Base-by-base conservation (phyloP, 768 basidiomycete species). In the Pulveroboletus sp. region DNA sequence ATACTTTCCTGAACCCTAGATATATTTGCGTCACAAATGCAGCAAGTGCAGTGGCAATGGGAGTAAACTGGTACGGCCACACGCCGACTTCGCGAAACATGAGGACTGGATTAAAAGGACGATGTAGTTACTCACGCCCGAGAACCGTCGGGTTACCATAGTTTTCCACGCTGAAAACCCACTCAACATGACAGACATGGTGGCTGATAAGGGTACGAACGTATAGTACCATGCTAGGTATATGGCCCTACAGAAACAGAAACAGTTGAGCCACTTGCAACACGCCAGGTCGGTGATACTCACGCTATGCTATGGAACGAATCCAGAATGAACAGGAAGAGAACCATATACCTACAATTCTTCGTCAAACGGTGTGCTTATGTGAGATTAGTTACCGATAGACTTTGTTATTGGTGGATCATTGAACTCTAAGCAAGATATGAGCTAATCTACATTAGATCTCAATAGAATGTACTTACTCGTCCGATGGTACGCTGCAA, bases 11-110 rank as follows among this genome's bases (percentile, higher is more conserved):
- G 54, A 74, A 67, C 4, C 67, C 72, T 31, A 80, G 66, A 63
- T 76, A 79, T 29, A 64, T 49, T 50, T 81, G 79, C 0, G 78
- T 77, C 21, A 78, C 65, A 17, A 79, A 56, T 0, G 77, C 78
- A 16, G 75, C 70, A 3, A 76, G 56, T 2, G 76, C 64, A 6
- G 72, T 77, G 8, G 72, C 75, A 19, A 72, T 61, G 5, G 78
- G 74, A 0, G 78, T 79, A 49, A 80, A 77, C 4, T 73, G 71
- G 33, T 77, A 74, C 2, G 73, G 73, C 77, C 79, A 80, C 21
- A 62, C 63, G 39, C 70, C 69, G 32, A 61, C 75, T 77, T 55
- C 3, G 41, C 4, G 8, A 20, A 4, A 29, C 12, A 4, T 55
- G 16, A 50, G 32, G 7, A 41, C 5, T 2, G 11, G 29, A 19